Conservation (phyloP, 176 grass and related monocot species). For the Rhynchospora tenuis region DNA sequence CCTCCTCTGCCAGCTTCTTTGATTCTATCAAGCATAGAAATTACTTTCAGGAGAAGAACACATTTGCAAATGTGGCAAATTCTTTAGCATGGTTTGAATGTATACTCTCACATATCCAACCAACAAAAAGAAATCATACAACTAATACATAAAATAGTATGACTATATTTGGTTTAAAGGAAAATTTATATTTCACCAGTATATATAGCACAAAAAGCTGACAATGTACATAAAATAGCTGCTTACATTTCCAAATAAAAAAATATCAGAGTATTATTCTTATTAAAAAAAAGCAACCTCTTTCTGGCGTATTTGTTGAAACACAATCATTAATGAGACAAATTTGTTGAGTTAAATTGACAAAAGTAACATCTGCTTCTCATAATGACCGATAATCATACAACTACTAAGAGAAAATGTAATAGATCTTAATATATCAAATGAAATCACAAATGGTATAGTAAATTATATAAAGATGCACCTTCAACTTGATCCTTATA, state of each 20-base stretch:
- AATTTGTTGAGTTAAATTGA: not conserved
- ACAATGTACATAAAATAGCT: too few relatives aligned
- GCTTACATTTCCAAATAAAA: too few relatives aligned
- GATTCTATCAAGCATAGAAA: slow-evolving; percentile 36
- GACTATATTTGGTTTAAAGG: too few relatives aligned
- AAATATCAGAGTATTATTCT: too few relatives aligned
- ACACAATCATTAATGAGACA: not conserved
- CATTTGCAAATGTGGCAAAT: not conserved
- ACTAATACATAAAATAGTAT: too few relatives aligned
- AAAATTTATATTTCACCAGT: too few relatives aligned
- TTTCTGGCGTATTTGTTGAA: not conserved
- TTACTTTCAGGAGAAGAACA: not conserved
- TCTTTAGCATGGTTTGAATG: not conserved
- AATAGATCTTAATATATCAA: not conserved
- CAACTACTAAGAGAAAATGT: not conserved
- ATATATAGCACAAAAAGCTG: too few relatives aligned
- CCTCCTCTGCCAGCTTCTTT: slow-evolving; percentile 49
- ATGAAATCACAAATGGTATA: not conserved
- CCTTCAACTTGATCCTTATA: slow-evolving; percentile 97
- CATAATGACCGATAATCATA: not conserved
- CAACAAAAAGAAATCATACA: not conserved
- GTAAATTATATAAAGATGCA: slow-evolving; percentile 19
- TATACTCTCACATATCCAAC: not conserved
- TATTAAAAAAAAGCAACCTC: too few relatives aligned
- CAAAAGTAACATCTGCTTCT: not conserved